Percentiles rank a stretch among this genome's conserved stretches.
Conservation (phyloP, 176 grass and related monocot genomes). For the Oryza nivara region DNA sequence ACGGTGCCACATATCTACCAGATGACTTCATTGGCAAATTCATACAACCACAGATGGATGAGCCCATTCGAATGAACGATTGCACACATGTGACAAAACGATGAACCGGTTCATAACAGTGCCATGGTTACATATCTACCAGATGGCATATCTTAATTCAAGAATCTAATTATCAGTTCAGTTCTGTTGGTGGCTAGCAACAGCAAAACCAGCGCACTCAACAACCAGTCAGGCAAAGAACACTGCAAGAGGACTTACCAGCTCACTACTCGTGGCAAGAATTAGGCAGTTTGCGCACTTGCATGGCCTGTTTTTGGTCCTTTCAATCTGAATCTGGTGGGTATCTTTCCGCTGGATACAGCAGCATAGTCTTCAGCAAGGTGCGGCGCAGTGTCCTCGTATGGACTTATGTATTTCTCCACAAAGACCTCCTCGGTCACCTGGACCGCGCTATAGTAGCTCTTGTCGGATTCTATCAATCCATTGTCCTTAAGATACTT, state of each 20-base stretch:
- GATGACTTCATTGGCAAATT: neutral
- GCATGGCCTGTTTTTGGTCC: neutral
- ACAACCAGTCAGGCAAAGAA: conserved; percentile 19
- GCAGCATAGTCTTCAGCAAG: conserved; percentile 46
- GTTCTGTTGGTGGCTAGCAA: neutral
- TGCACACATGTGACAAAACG: neutral
- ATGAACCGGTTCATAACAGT: neutral
- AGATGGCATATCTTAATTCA: conserved; percentile 6
- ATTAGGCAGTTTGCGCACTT: conserved; percentile 2
- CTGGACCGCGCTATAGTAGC: conserved; percentile 40
- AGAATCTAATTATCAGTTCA: neutral
- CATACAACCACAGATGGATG: neutral
- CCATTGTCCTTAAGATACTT: conserved; percentile 57
- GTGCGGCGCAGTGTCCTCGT: conserved; percentile 38
- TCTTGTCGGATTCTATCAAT: conserved; percentile 31
- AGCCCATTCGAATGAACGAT: neutral
- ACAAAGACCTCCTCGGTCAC: conserved; percentile 54
- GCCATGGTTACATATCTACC: neutral
- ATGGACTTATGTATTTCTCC: conserved; percentile 57
- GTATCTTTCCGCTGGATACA: conserved; percentile 28
- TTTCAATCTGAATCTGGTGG: conserved; percentile 28
- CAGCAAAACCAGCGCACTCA: conserved; percentile 3
- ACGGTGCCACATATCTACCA: neutral
- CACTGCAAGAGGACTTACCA: conserved; percentile 28
- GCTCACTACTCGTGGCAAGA: conserved; percentile 14